phyloP scores from a whole-genome alignment of 169 alveolate species.

The Plasmodium malariae region DNA sequence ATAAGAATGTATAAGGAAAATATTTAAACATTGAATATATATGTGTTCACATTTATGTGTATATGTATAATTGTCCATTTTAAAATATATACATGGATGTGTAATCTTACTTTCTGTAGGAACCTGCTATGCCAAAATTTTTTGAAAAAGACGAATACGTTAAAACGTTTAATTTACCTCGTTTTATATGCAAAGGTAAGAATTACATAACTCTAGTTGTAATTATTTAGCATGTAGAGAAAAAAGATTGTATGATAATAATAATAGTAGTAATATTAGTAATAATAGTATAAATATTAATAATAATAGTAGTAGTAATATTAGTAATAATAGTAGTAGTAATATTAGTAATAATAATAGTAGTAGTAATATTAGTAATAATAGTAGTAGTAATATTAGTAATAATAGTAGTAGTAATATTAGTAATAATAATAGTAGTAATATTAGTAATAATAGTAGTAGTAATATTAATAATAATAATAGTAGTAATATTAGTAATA shows the following conservation, averaged over 20 bases:
- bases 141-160: slow-evolving; percentile 71
- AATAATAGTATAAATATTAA: neutral
- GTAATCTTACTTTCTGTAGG: slow-evolving; percentile 22
- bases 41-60: too few relatives aligned
- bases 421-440: neutral
- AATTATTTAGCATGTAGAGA: neutral
- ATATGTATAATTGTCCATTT: too few relatives aligned
- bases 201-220: neutral
- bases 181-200: slow-evolving; percentile 56
- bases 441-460: neutral
- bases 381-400: neutral
- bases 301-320: neutral
- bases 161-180: slow-evolving; percentile 36
- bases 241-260: neutral
- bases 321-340: neutral
- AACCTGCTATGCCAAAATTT: slow-evolving; percentile 62
- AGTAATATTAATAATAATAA: neutral
- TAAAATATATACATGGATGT: neutral
- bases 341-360: neutral
- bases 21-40: too few relatives aligned
- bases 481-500: too few relatives aligned
- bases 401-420: neutral
- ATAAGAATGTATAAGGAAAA: too few relatives aligned
- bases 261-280: neutral
- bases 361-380: neutral